phyloP scores from a whole-genome alignment of 140 eudicot genomes.

The Stevia rebaudiana region DNA sequence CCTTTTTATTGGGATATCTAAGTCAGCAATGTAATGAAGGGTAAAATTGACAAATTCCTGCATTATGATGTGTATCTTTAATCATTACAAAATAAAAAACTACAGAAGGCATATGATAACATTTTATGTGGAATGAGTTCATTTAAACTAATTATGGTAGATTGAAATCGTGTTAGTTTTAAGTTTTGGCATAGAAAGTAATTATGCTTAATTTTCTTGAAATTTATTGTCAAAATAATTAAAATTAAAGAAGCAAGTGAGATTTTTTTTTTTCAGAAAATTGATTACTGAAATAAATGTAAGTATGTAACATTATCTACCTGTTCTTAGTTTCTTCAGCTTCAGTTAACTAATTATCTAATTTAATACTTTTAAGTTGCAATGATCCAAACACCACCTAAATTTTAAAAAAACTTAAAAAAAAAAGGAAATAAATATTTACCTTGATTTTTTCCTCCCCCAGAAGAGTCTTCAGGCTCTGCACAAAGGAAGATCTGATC shows the following conservation, averaged over 20 bases:
- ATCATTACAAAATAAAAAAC: constrained; percentile 2
- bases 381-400: neutral
- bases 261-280: neutral
- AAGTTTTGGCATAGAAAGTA: neutral
- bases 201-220: neutral
- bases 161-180: neutral
- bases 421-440: constrained; percentile 11
- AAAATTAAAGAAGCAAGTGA: neutral
- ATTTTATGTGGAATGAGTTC: constrained; percentile 2
- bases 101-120: neutral
- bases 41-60: constrained; percentile 87
- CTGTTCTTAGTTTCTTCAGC: neutral
- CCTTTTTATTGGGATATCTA: constrained; percentile 97
- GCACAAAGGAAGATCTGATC: constrained; percentile 27
- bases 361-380: neutral
- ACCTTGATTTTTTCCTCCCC: constrained; percentile 89
- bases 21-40: constrained; percentile 87
- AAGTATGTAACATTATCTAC: neutral
- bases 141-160: neutral
- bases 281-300: neutral
- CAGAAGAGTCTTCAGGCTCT: constrained; percentile 77
- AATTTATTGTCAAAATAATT: constrained; percentile 5
- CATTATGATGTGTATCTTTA: constrained; percentile 19
- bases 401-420: constrained; percentile 5
- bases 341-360: constrained; percentile 2